Base-by-base conservation (phyloP, 768 basidiomycete species). In the Russula ochroleuca region DNA sequence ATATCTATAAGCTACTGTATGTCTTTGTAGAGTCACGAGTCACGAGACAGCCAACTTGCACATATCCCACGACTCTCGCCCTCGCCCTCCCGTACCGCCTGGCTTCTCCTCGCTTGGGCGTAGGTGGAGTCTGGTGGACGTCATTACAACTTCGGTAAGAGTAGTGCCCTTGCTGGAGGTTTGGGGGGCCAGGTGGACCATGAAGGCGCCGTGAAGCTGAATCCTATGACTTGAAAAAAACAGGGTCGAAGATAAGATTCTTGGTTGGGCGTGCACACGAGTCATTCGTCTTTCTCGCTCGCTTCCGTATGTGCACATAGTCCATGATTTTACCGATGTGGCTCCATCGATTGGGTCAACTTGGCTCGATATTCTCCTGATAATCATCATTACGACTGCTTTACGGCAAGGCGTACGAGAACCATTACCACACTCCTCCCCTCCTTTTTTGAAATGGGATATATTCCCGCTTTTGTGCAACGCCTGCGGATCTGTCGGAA, bases 11-110 rank as follows among this genome's bases (percentile, higher is more conserved):
- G 35, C 35, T 8, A n/a, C 28, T 28, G 28, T 28, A 13, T 19
- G 14, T 60, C 40, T 28, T 45, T 43, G 23, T 61, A 40, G 51
- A 5, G 51, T n/a, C n/a, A n/a, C 2, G 28, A 28, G 28, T 61
- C 59, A 53, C 59, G 59, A 61, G 51, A 61, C 59, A 40, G 21
- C 7, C n/a, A 21, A 50, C 13, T 9, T 23, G 38, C 21, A 51
- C 43, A 38, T 31, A 47, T 51, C n/a, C 14, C 23, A 37, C n/a
- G 54, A 9, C 23, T 19, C 9, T 40, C 23, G 13, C 37, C 14
- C 8, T 25, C 9, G 8, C 17, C 17, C 51, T 3, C 23, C 23
- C 5, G 25, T 28, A 51, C 25, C 13, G 23, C 23, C 47, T 48
- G 6, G 52, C 11, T 11, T 51, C 28, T 28, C 31, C 9, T 8